Evolutionary conservation across 2,329 filamentous ascomycete genomes (phyloP), one percentile per base, ranked within the genome.

Genomic region (Colletotrichum gigasporum): DNA sequence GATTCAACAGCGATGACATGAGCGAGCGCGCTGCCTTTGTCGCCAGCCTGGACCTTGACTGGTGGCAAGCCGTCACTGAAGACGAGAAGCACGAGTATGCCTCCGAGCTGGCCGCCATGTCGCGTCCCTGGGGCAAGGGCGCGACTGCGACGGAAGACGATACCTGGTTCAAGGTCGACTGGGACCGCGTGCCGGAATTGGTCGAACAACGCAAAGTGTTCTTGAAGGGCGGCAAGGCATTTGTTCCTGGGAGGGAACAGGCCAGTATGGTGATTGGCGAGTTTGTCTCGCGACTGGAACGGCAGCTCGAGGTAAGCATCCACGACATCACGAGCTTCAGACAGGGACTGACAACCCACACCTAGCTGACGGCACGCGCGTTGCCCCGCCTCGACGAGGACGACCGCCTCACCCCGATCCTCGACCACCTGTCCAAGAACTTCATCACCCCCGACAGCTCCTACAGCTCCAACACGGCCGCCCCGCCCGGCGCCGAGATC

Each of bases 111-210:
- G 79, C 84, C 1, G 86, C 87, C 2, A 80, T 82, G 56, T 71
- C 71, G 5, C 77, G 76, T 54, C 78, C 79, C 69, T 70, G 73
- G 41, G 72, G 70, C 48, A 81, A 79, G 68, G 81, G 76, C 63
- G 73, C 73, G 44, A 71, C 71, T 47, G 69, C 72, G 22, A 78
- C 83, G 5, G 93, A 97, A 14, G 93, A 97, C 41, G 93, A 96
- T 71, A 89, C 83, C 24, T 99, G 93, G 91, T 97, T 96, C 83
- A 98, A 97, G 80, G 93, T 98, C 1, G 93, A 97, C 72, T 99
- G 95, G 94, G 91, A 94, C 74, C 87, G 90, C 32, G 96, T 99
- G 1, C 93, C 95, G 0, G 95, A 98, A 66, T 80, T 99, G 35
- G 90, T 99, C 1, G 94, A 97, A 78, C 80, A 86, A 50, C 85